Conservation (phyloP, 306 rosid genomes). For the Cercis canadensis region DNA sequence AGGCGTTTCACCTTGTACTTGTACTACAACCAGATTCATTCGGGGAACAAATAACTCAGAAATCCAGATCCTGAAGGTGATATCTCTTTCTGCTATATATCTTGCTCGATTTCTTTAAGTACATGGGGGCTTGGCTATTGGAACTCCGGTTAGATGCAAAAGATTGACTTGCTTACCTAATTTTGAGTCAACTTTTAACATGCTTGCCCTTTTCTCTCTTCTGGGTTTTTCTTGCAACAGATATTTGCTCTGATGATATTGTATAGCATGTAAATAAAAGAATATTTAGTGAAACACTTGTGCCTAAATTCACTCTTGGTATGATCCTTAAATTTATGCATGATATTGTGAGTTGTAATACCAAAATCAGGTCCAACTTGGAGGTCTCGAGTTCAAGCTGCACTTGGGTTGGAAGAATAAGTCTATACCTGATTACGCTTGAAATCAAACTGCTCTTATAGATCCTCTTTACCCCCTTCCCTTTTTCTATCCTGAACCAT, state of each 20-base stretch:
- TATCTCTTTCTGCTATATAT: background rate
- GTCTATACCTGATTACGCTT: too few species aligned
- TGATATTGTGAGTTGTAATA: background rate
- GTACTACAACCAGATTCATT: too few species aligned
- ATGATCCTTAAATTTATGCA: background rate
- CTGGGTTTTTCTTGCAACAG: background rate
- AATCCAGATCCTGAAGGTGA: slow-evolving; percentile 1
- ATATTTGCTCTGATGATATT: background rate
- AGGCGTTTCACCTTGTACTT: too few species aligned
- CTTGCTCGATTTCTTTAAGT: background rate
- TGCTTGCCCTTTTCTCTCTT: background rate
- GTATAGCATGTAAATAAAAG: too few species aligned
- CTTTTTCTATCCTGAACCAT: too few species aligned
- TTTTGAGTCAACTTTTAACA: background rate
- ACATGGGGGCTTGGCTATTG: background rate
- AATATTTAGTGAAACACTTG: too few species aligned
- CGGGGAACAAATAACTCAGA: background rate
- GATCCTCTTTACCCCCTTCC: too few species aligned
- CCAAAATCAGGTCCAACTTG: too few species aligned
- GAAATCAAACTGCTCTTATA: too few species aligned
- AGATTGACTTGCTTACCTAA: background rate
- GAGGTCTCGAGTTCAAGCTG: too few species aligned
- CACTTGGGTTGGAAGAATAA: too few species aligned
- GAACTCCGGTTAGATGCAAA: too few species aligned
- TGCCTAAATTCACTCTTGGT: background rate